Percentiles rank a stretch among this genome's conserved stretches.
These are phyloP conservation scores for Cucurbita maxima DNA, from an alignment of 306 rosid species.

Conservation along the genomic window DNA sequence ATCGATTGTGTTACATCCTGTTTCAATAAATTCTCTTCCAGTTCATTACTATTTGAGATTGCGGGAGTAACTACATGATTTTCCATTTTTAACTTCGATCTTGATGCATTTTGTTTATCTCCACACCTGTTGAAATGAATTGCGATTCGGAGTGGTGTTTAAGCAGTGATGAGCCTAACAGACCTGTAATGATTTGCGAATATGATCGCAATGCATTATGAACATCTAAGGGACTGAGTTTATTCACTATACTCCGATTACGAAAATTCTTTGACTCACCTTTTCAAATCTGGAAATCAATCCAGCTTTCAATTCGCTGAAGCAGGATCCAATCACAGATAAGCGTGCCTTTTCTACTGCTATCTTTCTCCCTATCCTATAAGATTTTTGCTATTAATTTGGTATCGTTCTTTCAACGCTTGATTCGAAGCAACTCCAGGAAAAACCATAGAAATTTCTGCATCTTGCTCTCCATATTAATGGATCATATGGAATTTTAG, in stretches of 20 bases:
- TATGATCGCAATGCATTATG: constrained; percentile 54
- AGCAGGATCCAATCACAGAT: neutral
- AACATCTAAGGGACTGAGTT: constrained; percentile 98
- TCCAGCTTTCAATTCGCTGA: neutral
- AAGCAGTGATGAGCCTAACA: constrained; percentile 59
- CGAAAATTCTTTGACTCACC: neutral
- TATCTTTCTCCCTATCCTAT: neutral
- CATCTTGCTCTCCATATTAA: too few relatives aligned
- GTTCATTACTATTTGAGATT: constrained; percentile 2
- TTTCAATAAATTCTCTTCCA: constrained; percentile 8
- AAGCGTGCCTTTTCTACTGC: too few relatives aligned
- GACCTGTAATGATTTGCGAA: constrained; percentile 90
- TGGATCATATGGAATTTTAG: too few relatives aligned
- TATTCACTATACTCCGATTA: neutral
- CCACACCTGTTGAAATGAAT: neutral
- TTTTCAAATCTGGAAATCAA: neutral
- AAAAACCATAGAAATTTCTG: too few relatives aligned
- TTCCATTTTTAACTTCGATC: neutral
- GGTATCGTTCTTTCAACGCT: too few relatives aligned
- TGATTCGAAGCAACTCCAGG: too few relatives aligned
- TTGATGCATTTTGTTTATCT: too few relatives aligned
- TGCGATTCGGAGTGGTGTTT: neutral
- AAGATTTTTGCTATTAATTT: too few relatives aligned
- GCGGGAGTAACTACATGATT: constrained; percentile 32
- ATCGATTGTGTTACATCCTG: constrained; percentile 32